A percentile compares a stretch with the other conserved stretches of the same genome.
phyloP scores from a whole-genome alignment of 2,329 filamentous ascomycete species.

The Arthrobotrys sphaeroides region DNA sequence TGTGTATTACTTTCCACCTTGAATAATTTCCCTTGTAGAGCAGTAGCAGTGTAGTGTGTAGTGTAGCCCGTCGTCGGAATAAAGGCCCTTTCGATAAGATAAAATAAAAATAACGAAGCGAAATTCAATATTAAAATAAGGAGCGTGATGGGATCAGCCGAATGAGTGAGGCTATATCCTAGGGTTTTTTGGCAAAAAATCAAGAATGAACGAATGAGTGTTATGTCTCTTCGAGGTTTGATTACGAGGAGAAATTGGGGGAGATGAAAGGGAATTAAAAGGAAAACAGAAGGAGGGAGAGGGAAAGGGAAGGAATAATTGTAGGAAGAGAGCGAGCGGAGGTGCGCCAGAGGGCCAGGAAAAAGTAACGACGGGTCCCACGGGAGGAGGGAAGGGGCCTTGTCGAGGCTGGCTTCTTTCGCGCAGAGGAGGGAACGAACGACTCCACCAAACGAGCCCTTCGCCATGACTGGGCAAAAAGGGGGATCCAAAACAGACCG shows the following conservation, averaged over 20 bases:
- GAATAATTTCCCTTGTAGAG: slow-evolving; percentile 23
- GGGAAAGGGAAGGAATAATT: slow-evolving; percentile 47
- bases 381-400: slow-evolving; percentile 53
- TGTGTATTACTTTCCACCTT: slow-evolving; percentile 54
- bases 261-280: slow-evolving; percentile 55
- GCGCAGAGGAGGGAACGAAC: slow-evolving; percentile 25
- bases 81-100: slow-evolving; percentile 51
- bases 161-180: slow-evolving; percentile 59
- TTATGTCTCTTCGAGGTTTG: slow-evolving; percentile 55
- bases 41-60: slow-evolving; percentile 37
- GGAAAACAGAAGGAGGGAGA: slow-evolving; percentile 54
- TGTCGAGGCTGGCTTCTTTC: slow-evolving; percentile 48
- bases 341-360: slow-evolving; percentile 25
- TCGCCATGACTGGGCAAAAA: slow-evolving; percentile 49
- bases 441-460: slow-evolving; percentile 44
- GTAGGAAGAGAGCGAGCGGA: slow-evolving; percentile 37
- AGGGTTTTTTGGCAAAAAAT: slow-evolving; percentile 54
- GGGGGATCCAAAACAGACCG: slow-evolving; percentile 55
- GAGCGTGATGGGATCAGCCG: slow-evolving; percentile 59
- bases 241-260: slow-evolving; percentile 55
- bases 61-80: slow-evolving; percentile 29
- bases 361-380: slow-evolving; percentile 47
- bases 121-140: slow-evolving; percentile 56
- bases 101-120: slow-evolving; percentile 54
- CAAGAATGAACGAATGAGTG: slow-evolving; percentile 54